Base-by-base conservation (phyloP, 441 rosid genomes). In the Gossypium gossypioides region DNA sequence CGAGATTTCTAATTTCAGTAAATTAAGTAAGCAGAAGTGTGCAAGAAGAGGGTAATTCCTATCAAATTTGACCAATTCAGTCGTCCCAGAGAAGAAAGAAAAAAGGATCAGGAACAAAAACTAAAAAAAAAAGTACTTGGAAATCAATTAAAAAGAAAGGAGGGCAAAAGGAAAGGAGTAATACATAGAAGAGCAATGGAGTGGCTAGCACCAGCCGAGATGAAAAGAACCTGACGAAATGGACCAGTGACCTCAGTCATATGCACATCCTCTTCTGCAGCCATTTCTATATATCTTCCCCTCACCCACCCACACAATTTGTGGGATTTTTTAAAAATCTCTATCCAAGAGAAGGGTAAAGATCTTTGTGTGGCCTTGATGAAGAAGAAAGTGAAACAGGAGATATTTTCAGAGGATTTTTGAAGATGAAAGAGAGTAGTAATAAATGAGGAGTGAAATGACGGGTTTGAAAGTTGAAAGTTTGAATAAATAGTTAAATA, bases 161-260 rank as follows among this genome's bases (percentile, higher is more conserved):
- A 9, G 1, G 12, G 15, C 15, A 32, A 6, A 5, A 1, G 54
- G 42, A 1, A 68, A 29, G 52, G 75, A 8, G 37, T 69, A 86
- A 63, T 84, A 94, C 99, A 84, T 73, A 94, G 96, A 21, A 91
- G 89, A 74, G 99, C 97, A 51, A 89, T 88, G 54, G 99, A 94
- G 78, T 94, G 97, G 75, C 91, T 89, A 73, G 97, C 99, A 57
- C 99, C 99, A 50, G 99, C 96, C 55, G 99, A 94, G 78, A 94
- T 84, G 75, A 91, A 84, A 78, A 90, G 83, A 80, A 94, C 89
- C 6, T 72, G 85, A 75, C 82, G 96, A 73, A 78, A 71, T 0
- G 91, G 87, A 76, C 77, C 73, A n/a, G 81, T 73, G 60, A 81
- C 84, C 56, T 86, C 89, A 64, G 74, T 51, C 76, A 73, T 75